A percentile compares a stretch with the other conserved stretches of the same genome.
Evolutionary conservation across 257 asterid species (phyloP).

Genomic region (Solanum megistacrolobum): DNA sequence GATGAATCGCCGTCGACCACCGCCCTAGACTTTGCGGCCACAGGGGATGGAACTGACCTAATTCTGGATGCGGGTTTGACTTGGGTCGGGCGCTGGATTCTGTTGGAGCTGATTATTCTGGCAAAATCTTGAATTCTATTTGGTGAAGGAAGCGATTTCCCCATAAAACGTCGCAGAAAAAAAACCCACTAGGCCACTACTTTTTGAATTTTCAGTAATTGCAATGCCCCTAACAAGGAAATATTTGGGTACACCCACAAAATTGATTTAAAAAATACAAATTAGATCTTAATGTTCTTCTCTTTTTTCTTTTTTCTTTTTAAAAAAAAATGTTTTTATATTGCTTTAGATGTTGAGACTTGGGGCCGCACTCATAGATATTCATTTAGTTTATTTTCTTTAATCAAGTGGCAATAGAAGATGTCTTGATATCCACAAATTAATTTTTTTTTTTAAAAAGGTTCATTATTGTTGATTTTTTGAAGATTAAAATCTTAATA

Average conservation of each 20-base stretch:
- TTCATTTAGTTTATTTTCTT: neutral
- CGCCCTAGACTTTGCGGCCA: slow-evolving; percentile 15
- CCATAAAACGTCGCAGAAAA: slow-evolving; percentile 35
- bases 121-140: slow-evolving; percentile 44
- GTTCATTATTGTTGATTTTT: neutral
- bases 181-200: neutral
- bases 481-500: neutral
- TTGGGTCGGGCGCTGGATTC: slow-evolving; percentile 34
- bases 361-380: neutral
- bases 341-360: neutral
- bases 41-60: slow-evolving; percentile 22
- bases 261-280: neutral
- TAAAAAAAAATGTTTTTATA: neutral
- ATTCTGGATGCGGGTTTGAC: slow-evolving; percentile 26
- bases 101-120: slow-evolving; percentile 35
- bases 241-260: neutral
- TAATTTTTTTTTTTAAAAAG: too few relatives aligned
- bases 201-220: neutral
- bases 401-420: neutral
- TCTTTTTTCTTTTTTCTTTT: neutral
- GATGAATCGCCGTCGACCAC: neutral
- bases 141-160: slow-evolving; percentile 55
- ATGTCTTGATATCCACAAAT: neutral
- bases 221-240: neutral
- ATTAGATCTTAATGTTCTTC: neutral